These are phyloP conservation scores for Aureoboletus auriporus DNA, from an alignment of 768 basidiomycete genomes.

Conservation along the genomic window DNA sequence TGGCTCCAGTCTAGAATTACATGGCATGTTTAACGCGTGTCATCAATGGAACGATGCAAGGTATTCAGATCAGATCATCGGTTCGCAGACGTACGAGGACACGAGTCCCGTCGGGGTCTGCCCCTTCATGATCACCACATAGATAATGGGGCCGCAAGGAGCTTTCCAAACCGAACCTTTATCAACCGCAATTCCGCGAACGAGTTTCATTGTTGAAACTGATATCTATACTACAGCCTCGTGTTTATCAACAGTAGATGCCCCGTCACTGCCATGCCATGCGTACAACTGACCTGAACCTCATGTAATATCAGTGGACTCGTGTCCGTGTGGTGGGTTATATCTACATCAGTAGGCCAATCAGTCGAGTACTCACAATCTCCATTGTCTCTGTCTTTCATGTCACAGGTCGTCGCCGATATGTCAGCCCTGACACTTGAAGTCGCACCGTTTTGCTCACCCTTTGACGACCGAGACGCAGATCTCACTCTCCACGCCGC, in stretches of 20 bases:
- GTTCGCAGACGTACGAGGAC: conserved; percentile 14
- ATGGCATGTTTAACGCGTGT: conserved; percentile 20
- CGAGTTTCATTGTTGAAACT: background rate
- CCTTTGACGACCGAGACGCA: conserved; percentile 38
- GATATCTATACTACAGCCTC: conserved; percentile 16
- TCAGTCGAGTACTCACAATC: conserved; percentile 14
- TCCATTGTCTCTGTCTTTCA: conserved; percentile 9
- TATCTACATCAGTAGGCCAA: conserved; percentile 23
- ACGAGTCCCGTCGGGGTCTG: background rate
- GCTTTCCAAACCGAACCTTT: conserved; percentile 12
- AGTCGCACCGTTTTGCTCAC: conserved; percentile 25
- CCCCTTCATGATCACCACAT: conserved; percentile 3
- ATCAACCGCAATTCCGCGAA: background rate
- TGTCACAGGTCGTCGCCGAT: conserved; percentile 25
- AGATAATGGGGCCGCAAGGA: conserved; percentile 13
- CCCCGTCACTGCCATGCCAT: conserved; percentile 19
- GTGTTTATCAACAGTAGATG: conserved; percentile 20
- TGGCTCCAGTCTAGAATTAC: conserved; percentile 4
- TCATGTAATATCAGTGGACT: conserved; percentile 18
- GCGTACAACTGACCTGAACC: conserved; percentile 27
- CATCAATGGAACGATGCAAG: conserved; percentile 1
- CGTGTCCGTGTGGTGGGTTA: conserved; percentile 17
- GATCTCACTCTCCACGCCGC: conserved; percentile 41
- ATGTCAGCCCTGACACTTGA: conserved; percentile 29
- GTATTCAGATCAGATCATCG: conserved; percentile 2